These are phyloP conservation scores for Sporothrix humicola DNA, from an alignment of 2,329 filamentous ascomycete genomes.

Conservation along the genomic window DNA sequence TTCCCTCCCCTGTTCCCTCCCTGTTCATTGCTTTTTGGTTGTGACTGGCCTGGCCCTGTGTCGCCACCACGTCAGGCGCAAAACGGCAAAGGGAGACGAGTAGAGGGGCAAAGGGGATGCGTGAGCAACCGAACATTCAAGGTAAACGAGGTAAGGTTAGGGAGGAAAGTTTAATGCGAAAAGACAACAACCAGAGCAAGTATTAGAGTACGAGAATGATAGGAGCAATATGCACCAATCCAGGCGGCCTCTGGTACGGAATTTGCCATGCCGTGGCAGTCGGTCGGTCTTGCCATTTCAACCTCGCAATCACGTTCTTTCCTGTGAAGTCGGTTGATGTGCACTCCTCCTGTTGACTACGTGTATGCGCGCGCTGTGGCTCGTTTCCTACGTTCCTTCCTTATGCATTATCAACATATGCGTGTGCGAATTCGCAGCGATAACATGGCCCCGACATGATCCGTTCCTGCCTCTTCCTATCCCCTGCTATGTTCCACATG, in stretches of 20 bases:
- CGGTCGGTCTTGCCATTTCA: conserved; percentile 17
- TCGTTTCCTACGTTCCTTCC: conserved; percentile 11
- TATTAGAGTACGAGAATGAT: background rate
- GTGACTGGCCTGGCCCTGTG: background rate
- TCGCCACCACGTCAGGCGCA: conserved; percentile 24
- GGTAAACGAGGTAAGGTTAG: background rate
- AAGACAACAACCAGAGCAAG: background rate
- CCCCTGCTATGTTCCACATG: conserved; percentile 14
- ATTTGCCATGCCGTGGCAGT: conserved; percentile 15
- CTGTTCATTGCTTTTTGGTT: no score
- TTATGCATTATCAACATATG: background rate
- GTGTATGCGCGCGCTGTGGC: background rate
- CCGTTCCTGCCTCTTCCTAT: background rate
- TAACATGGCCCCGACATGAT: background rate
- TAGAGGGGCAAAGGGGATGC: background rate
- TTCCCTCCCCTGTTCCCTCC: background rate
- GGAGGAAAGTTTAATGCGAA: background rate
- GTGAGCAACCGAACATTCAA: background rate
- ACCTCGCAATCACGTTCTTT: conserved; percentile 26
- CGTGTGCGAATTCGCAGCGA: background rate
- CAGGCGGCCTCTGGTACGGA: background rate
- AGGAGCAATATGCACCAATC: background rate
- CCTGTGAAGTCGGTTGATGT: background rate
- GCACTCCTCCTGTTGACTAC: background rate
- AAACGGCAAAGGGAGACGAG: conserved; percentile 8